These are phyloP conservation scores for Dryadomyces quercivorus DNA, from an alignment of 2,329 filamentous ascomycete species.

Conservation along the genomic window DNA sequence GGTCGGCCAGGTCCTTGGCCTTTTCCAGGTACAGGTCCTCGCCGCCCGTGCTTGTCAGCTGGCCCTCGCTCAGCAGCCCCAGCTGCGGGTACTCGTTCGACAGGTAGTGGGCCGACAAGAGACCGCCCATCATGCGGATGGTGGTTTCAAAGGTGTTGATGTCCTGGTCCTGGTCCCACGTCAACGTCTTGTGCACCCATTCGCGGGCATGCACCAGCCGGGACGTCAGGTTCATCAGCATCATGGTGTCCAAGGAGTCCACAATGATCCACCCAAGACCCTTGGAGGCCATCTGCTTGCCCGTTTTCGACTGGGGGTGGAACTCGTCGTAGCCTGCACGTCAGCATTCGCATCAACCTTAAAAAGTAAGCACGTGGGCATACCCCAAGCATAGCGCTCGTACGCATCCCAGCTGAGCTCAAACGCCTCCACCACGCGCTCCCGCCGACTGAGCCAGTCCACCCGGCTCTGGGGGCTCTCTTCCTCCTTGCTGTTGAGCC, in stretches of 20 bases:
- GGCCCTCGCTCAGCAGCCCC: constrained; percentile 60
- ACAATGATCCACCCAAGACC: constrained; percentile 98
- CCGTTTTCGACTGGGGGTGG: constrained; percentile 67
- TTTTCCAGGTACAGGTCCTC: constrained; percentile 95
- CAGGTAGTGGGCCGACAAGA: constrained; percentile 91
- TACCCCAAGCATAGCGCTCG: constrained; percentile 88
- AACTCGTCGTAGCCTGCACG: constrained; percentile 67
- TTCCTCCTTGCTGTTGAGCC: constrained; percentile 34
- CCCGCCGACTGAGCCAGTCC: constrained; percentile 67
- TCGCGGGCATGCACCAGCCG: constrained; percentile 73
- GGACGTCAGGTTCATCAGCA: constrained; percentile 92
- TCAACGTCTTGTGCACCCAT: constrained; percentile 72
- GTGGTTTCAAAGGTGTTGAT: constrained; percentile 98
- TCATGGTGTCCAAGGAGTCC: constrained; percentile 90
- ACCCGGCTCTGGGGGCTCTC: constrained; percentile 31
- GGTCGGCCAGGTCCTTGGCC: constrained; percentile 82
- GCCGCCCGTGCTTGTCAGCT: constrained; percentile 52
- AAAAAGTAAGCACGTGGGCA: constrained; percentile 19
- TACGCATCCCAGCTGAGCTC: constrained; percentile 88
- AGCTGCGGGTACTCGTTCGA: constrained; percentile 71
- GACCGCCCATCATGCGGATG: constrained; percentile 89
- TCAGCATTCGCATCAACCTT: background rate
- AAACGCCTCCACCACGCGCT: constrained; percentile 81
- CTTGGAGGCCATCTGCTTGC: constrained; percentile 72
- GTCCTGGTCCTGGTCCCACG: constrained; percentile 86